These are phyloP conservation scores for Biscogniauxia sp. DNA, from an alignment of 2,329 filamentous ascomycete species.

Conservation along the genomic window DNA sequence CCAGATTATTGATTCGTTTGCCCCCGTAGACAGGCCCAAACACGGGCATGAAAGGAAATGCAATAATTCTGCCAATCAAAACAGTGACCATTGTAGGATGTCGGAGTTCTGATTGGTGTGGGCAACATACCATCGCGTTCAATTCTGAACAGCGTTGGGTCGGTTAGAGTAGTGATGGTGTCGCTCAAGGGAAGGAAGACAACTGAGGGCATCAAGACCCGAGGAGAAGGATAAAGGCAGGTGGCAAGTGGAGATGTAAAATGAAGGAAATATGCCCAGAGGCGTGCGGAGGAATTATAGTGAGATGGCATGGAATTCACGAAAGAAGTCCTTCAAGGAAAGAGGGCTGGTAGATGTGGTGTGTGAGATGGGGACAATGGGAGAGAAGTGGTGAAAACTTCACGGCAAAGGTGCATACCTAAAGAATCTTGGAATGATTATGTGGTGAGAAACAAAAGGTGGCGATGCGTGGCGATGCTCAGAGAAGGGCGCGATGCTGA, in stretches of 20 bases:
- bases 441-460: not conserved
- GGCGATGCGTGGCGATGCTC: not conserved
- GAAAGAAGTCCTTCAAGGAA: not conserved
- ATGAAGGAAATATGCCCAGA: not conserved
- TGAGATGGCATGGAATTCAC: not conserved
- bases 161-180: not conserved
- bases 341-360: not conserved
- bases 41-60: not conserved
- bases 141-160: not conserved
- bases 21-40: not conserved
- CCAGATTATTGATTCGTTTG: not conserved
- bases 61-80: not conserved
- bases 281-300: not conserved
- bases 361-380: not conserved
- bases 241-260: not conserved
- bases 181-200: not conserved
- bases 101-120: not conserved
- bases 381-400: not conserved
- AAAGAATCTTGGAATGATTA: not conserved
- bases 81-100: not conserved
- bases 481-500: not conserved
- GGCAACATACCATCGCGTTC: conserved; percentile 21
- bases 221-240: not conserved
- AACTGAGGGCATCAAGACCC: not conserved
- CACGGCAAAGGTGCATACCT: not conserved